These are phyloP conservation scores for Alternaria consortialis DNA, from an alignment of 2,329 filamentous ascomycete genomes.

Conservation along the genomic window DNA sequence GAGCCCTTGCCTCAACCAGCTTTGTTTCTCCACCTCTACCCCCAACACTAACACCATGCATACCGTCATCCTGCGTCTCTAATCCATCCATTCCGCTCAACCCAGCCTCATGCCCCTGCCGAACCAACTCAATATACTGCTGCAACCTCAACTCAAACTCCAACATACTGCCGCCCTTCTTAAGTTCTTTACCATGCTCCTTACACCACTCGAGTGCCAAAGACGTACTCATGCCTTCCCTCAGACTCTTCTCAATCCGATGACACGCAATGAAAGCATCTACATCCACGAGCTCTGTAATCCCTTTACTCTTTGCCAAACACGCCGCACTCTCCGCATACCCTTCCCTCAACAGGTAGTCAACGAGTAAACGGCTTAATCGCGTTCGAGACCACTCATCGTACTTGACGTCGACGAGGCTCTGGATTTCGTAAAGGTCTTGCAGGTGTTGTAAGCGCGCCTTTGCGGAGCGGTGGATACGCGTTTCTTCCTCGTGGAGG, in stretches of 20 bases:
- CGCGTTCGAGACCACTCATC: constrained; percentile 86
- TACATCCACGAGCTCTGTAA: constrained; percentile 85
- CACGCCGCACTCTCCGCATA: constrained; percentile 79
- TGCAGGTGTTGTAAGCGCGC: constrained; percentile 83
- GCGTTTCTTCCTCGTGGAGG: constrained; percentile 80
- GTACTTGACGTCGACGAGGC: constrained; percentile 90
- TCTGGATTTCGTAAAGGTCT: constrained; percentile 80
- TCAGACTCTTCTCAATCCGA: constrained; percentile 76
- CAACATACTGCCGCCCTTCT: constrained; percentile 86
- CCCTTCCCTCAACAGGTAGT: constrained; percentile 86
- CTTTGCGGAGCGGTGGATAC: constrained; percentile 76
- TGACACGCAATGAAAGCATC: constrained; percentile 87
- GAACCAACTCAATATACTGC: constrained; percentile 91
- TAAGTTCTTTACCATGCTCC: constrained; percentile 91
- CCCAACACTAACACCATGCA: constrained; percentile 73
- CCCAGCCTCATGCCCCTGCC: constrained; percentile 60
- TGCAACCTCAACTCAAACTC: constrained; percentile 94
- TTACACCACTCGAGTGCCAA: constrained; percentile 90
- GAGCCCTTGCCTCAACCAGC: constrained; percentile 77
- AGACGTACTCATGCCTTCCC: constrained; percentile 70
- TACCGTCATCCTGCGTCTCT: constrained; percentile 31
- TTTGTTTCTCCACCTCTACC: constrained; percentile 58
- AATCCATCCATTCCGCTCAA: constrained; percentile 34
- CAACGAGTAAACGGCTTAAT: constrained; percentile 86
- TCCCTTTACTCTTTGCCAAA: constrained; percentile 77